phyloP scores from a whole-genome alignment of 2,329 filamentous ascomycete genomes.

The Hypoxylon sp. region DNA sequence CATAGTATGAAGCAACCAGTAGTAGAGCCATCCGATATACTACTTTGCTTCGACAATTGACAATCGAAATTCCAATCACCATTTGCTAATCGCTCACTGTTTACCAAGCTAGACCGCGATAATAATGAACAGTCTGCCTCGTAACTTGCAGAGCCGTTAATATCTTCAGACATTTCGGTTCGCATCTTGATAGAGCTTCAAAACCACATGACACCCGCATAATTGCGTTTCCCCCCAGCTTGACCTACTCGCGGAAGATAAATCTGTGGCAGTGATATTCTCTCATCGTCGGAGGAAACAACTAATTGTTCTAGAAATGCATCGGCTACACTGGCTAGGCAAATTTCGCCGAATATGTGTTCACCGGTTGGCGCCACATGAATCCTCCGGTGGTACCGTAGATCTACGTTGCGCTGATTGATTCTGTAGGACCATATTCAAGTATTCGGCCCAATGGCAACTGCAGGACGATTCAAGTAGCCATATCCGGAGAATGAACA shows the following conservation, averaged over 20 bases:
- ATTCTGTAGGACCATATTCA: slow-evolving; percentile 17
- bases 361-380: slow-evolving; percentile 9
- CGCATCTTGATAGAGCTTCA: slow-evolving; percentile 4
- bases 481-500: slow-evolving; percentile 25
- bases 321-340: slow-evolving; percentile 17
- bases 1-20: too few relatives aligned
- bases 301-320: slow-evolving; percentile 1
- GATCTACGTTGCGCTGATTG: slow-evolving; percentile 20
- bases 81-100: not conserved
- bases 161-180: not conserved
- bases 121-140: not conserved
- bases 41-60: not conserved
- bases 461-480: slow-evolving; percentile 14
- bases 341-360: slow-evolving; percentile 28
- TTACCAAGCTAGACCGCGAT: not conserved
- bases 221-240: not conserved
- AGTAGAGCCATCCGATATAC: too few relatives aligned
- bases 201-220: not conserved
- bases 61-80: not conserved
- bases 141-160: not conserved
- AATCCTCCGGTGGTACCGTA: slow-evolving; percentile 28
- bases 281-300: not conserved
- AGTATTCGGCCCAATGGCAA: slow-evolving; percentile 23
- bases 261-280: not conserved
- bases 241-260: not conserved